Evolutionary conservation across 1,284 basidiomycete species (phyloP).

Genomic region (Boletellus sp.): DNA sequence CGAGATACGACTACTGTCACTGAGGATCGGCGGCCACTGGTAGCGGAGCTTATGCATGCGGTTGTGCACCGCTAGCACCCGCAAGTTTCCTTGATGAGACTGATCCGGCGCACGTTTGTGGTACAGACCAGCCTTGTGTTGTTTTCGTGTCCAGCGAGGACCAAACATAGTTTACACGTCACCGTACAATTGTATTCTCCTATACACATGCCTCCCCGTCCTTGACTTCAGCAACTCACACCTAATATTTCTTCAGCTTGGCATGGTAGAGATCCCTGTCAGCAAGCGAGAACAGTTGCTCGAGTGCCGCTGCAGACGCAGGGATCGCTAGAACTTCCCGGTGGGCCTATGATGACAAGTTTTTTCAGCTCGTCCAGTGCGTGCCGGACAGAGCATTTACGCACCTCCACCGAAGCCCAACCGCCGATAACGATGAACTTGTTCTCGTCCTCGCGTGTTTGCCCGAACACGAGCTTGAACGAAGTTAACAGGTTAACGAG

Average conservation of each 20-base stretch:
- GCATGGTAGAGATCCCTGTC: neutral
- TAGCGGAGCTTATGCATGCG: too few relatives aligned
- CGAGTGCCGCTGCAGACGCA: neutral
- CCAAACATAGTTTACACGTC: neutral
- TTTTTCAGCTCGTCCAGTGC: neutral
- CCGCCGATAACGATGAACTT: conserved; percentile 21
- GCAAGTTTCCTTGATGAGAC: too few relatives aligned
- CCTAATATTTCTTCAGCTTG: neutral
- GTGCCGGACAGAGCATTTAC: neutral
- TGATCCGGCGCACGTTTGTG: too few relatives aligned
- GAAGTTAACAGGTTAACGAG: conserved; percentile 15
- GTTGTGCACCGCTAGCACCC: too few relatives aligned
- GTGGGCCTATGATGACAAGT: neutral
- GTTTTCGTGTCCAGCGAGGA: too few relatives aligned
- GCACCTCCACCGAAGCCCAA: conserved; percentile 24
- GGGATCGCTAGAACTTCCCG: neutral
- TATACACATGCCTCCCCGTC: neutral
- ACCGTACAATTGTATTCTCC: neutral
- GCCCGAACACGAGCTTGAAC: conserved; percentile 21
- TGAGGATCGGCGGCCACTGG: too few relatives aligned
- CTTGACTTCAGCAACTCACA: neutral
- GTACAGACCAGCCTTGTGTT: too few relatives aligned
- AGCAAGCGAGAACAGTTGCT: neutral
- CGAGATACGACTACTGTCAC: too few relatives aligned
- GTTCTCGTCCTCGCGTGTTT: conserved; percentile 23